A percentile compares a stretch with the other conserved stretches of the same genome.
Conservation (phyloP, 768 basidiomycete species). For the Amanita polypyramis region DNA sequence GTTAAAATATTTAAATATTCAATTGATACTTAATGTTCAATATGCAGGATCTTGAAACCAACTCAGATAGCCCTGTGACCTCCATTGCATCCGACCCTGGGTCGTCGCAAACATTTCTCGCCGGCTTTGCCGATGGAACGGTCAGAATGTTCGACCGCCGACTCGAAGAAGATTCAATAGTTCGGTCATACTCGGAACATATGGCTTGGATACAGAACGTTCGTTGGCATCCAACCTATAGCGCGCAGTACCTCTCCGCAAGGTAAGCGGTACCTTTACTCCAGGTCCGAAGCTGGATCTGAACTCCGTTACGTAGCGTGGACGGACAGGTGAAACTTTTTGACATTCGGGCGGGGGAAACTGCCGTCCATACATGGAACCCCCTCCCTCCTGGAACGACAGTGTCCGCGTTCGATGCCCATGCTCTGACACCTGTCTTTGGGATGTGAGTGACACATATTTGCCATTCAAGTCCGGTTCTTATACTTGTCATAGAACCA, state of each 20-base stretch:
- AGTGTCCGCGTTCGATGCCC: slow-evolving; percentile 79
- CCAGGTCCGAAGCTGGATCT: background rate
- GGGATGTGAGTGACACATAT: slow-evolving; percentile 51
- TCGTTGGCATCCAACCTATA: slow-evolving; percentile 64
- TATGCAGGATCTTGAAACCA: slow-evolving; percentile 75
- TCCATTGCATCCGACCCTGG: slow-evolving; percentile 70
- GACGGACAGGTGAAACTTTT: slow-evolving; percentile 88
- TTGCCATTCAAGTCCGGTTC: background rate
- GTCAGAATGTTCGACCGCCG: slow-evolving; percentile 89
- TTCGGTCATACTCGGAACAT: slow-evolving; percentile 69
- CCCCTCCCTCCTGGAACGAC: slow-evolving; percentile 48
- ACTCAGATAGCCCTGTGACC: slow-evolving; percentile 85
- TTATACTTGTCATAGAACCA: slow-evolving; percentile 30
- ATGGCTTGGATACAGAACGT: slow-evolving; percentile 86
- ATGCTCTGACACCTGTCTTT: slow-evolving; percentile 74
- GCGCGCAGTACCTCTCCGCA: slow-evolving; percentile 72
- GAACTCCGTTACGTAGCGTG: slow-evolving; percentile 35
- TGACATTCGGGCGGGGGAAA: slow-evolving; percentile 67
- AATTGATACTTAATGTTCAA: background rate
- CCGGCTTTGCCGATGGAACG: slow-evolving; percentile 87
- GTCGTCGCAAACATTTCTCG: slow-evolving; percentile 70
- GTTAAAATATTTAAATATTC: slow-evolving; percentile 3
- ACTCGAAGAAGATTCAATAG: slow-evolving; percentile 73
- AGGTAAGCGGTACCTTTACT: slow-evolving; percentile 41
- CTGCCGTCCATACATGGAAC: slow-evolving; percentile 51